Percentiles rank a stretch among this genome's conserved stretches.
phyloP scores from a whole-genome alignment of 441 rosid species.

The Mallotus japonicus region DNA sequence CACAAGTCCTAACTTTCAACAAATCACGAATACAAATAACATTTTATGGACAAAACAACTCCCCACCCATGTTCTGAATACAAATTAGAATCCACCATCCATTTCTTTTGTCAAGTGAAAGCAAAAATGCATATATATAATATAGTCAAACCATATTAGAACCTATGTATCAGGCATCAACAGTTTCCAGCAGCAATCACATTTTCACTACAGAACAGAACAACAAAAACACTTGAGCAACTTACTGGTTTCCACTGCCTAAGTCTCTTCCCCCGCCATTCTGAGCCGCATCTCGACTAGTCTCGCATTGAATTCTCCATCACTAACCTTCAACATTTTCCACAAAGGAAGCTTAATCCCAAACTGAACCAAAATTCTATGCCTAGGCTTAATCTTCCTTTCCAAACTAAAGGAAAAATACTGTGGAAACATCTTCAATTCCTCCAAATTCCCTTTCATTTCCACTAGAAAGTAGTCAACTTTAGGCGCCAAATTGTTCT shows the following conservation, averaged over 20 bases:
- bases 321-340: constrained; percentile 74
- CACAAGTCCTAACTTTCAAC: background rate
- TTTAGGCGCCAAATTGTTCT: constrained; percentile 67
- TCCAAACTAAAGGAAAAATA: constrained; percentile 88
- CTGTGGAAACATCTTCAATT: constrained; percentile 74
- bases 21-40: background rate
- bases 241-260: constrained; percentile 22
- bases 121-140: background rate
- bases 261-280: constrained; percentile 30
- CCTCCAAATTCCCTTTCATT: constrained; percentile 62
- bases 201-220: background rate
- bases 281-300: constrained; percentile 54
- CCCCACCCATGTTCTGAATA: background rate
- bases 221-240: background rate
- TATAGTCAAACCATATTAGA: background rate
- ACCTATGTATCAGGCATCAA: constrained; percentile 5
- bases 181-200: background rate
- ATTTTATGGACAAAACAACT: background rate
- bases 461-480: constrained; percentile 51
- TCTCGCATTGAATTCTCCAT: constrained; percentile 62
- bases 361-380: constrained; percentile 52
- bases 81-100: background rate
- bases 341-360: constrained; percentile 60
- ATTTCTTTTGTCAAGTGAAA: background rate
- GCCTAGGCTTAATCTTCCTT: constrained; percentile 78